A percentile compares a stretch with the other conserved stretches of the same genome.
Conservation (phyloP, 371 early-diverging fungal genomes). For the Mortierella sp. region DNA sequence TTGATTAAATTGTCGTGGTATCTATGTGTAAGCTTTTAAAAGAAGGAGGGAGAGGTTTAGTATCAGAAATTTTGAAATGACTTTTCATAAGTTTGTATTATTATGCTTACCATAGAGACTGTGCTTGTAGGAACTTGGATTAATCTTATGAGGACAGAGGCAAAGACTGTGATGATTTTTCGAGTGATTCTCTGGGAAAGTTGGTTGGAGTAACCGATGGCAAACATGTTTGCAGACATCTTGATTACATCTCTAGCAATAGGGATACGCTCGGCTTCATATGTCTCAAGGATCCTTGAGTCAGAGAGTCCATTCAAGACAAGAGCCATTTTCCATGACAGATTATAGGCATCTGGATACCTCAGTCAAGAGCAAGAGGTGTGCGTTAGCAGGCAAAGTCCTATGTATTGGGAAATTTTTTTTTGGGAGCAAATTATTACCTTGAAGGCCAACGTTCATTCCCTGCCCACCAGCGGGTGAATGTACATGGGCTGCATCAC, state of each 20-base stretch:
- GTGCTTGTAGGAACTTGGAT: constrained; percentile 24
- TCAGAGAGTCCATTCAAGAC: constrained; percentile 28
- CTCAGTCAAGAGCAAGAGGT: background rate
- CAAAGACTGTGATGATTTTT: constrained; percentile 19
- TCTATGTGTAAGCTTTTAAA: constrained; percentile 26
- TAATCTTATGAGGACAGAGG: constrained; percentile 19
- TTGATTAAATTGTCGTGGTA: constrained; percentile 41
- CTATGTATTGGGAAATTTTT: background rate
- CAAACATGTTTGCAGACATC: constrained; percentile 44
- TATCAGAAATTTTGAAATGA: too few species aligned
- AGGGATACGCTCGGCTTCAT: constrained; percentile 43
- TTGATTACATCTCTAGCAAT: constrained; percentile 45
- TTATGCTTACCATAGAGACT: constrained; percentile 41
- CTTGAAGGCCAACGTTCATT: constrained; percentile 54
- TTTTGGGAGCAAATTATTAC: background rate
- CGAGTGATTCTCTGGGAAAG: constrained; percentile 13
- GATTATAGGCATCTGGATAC: constrained; percentile 36
- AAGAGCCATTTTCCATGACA: constrained; percentile 48
- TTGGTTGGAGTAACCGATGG: constrained; percentile 30
- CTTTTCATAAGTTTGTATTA: background rate
- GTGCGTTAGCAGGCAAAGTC: background rate
- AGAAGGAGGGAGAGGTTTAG: too few species aligned
- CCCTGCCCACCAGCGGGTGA: constrained; percentile 53
- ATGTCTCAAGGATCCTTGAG: constrained; percentile 34
- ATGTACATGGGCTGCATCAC: constrained; percentile 61